A percentile compares a stretch with the other conserved stretches of the same genome.
phyloP scores from a whole-genome alignment of 805 yeast species.

The Teunomyces stri region DNA sequence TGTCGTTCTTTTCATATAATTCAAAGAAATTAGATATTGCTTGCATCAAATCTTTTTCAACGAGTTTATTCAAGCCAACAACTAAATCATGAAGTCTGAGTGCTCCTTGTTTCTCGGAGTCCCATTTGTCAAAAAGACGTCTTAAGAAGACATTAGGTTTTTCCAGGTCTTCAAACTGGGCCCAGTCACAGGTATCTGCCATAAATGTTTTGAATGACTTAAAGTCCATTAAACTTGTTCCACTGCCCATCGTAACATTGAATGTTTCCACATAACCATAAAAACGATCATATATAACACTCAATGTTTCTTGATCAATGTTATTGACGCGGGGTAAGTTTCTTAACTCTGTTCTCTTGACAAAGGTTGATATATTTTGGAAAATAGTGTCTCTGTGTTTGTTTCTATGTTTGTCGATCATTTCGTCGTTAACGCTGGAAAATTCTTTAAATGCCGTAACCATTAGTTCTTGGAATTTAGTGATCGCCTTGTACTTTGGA shows the following conservation, averaged over 20 bases:
- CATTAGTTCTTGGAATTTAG: slow-evolving; percentile 84
- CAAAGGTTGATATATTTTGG: slow-evolving; percentile 84
- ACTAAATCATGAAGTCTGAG: slow-evolving; percentile 69
- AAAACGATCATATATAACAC: slow-evolving; percentile 80
- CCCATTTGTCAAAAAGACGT: slow-evolving; percentile 73
- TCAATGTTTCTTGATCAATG: slow-evolving; percentile 54
- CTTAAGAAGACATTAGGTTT: slow-evolving; percentile 45
- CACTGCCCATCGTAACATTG: slow-evolving; percentile 46
- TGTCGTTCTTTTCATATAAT: slow-evolving; percentile 66
- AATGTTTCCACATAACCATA: slow-evolving; percentile 73
- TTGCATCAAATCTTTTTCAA: slow-evolving; percentile 73
- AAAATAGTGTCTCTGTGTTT: slow-evolving; percentile 74
- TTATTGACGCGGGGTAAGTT: slow-evolving; percentile 75
- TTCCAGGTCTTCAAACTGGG: slow-evolving; percentile 21
- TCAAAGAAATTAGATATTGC: slow-evolving; percentile 75
- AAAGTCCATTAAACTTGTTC: slow-evolving; percentile 69
- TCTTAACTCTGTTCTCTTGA: slow-evolving; percentile 86
- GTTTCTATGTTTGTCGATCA: slow-evolving; percentile 65
- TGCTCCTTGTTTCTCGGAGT: slow-evolving; percentile 49
- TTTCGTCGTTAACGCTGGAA: slow-evolving; percentile 70
- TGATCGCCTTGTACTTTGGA: slow-evolving; percentile 60
- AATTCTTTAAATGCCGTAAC: slow-evolving; percentile 94
- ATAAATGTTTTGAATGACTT: slow-evolving; percentile 70
- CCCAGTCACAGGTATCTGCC: slow-evolving; percentile 82
- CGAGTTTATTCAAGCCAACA: slow-evolving; percentile 66